Evolutionary conservation across 1,139 yeast genomes (phyloP), one percentile per base, ranked within the genome.

Genomic region (Debaryomyces subglobosus): DNA sequence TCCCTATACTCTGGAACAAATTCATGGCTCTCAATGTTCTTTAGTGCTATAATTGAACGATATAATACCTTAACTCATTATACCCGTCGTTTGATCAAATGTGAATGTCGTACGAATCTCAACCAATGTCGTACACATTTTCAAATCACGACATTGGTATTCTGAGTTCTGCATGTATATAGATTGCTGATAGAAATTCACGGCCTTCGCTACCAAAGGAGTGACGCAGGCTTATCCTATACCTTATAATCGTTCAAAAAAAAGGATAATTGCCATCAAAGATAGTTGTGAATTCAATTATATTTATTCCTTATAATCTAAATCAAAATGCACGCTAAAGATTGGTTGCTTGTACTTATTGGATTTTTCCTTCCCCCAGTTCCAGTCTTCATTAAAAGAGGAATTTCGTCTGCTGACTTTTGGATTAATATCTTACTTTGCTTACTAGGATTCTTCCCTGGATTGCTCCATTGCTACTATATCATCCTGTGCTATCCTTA

Each of bases 361-460:
- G 92, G 96, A n/a, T 79, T 89, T 53, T 82, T 89, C 61, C 61
- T 89, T 45, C 97, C 97, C 4, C 96, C 96, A 4, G 71, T 89
- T 30, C 92, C 96, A 9, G 96, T 90, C 25, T 78, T 85, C 54
- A 69, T 89, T 55, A 89, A 89, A 67, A 74, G 91, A 54, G 96
- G 96, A 0, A 65, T 86, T 57, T 81, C 81, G 58, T 80, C 90
- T 4, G 82, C 84, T 33, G 95, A 86, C 60, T 81, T 85, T 57
- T 74, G 84, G 68, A 85, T 90, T 59, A 91, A 90, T 67, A 74
- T 91, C 47, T 78, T 89, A 33, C 75, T 91, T 46, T 88, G 92
- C 67, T 57, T 86, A 45, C 74, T 91, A 45, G 96, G 97, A 3
- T 87, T 82, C 67, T 64, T 91, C 52, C 97, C 97, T 0, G 97